A percentile compares a stretch with the other conserved stretches of the same genome.
These are phyloP conservation scores for barrel medic (Medicago truncatula) DNA, from an alignment of 306 rosid genomes.

Conservation along the genomic window MtrunA17r5.0-ANR NC_053044.1:508001-508500, in stretches of 20 bases:
- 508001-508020: not conserved
- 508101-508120: not conserved
- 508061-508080: constrained; percentile 12
- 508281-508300: not conserved
- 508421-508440: no score
- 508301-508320: no score
- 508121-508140: not conserved
- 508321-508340: no score
- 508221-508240: not conserved
- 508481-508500: no score
- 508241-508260: not conserved
- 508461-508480: no score
- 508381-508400: no score
- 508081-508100: not conserved
- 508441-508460: no score
- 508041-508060: not conserved
- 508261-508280: not conserved
- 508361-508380: no score
- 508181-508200: not conserved
- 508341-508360: no score
- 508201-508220: not conserved
- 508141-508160: not conserved
- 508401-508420: no score
- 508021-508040: not conserved
- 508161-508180: not conserved